Base-by-base conservation (phyloP, 371 early-diverging fungal species). In the Blakeslea trispora region DNA sequence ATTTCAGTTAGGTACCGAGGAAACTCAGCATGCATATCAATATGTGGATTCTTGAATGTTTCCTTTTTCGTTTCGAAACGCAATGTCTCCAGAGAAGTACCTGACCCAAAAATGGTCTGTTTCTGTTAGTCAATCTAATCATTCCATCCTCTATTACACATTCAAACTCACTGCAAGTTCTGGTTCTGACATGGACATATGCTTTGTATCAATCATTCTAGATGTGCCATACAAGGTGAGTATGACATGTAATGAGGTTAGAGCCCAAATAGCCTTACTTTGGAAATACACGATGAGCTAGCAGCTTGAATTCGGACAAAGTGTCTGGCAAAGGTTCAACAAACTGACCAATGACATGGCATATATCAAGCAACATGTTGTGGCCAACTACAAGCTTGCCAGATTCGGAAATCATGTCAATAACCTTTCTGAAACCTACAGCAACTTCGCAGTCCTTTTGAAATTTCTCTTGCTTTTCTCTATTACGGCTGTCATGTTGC, bases 131-230 rank as follows among this genome's bases (percentile, higher is more conserved):
- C 34, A 17, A 40, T 21, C 34, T 48, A 15, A 21, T 24, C 24
- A 42, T 53, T 9, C 31, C 28, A 28, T 28, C 28, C 28, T n/a
- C 28, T 28, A 28, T 28, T 28, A 3, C 7, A 3, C 7, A 28
- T 28, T 28, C 28, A 21, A 18, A 19, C 53, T 32, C 72, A 77
- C 82, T 59, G 64, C 72, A 22, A 91, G 59, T 19, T 74, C 77
- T 0, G 78, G 64, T 8, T 83, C 81, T 3, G 81, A 61, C 41
- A 81, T 72, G 21, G 86, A 81, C 52, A 93, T 79, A 58, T 84
- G 81, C 56, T 93, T 95, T 15, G 94, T 93, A 69, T 93, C 95
- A 34, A 82, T 81, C 59, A 95, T 81, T 44, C 84, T 88, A 56
- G n/a, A 21, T 21, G 32, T 9, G 19, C 24, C 2, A 19, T 21